Conservation (phyloP, 2,329 filamentous ascomycete genomes). For the Thielaviopsis populi region DNA sequence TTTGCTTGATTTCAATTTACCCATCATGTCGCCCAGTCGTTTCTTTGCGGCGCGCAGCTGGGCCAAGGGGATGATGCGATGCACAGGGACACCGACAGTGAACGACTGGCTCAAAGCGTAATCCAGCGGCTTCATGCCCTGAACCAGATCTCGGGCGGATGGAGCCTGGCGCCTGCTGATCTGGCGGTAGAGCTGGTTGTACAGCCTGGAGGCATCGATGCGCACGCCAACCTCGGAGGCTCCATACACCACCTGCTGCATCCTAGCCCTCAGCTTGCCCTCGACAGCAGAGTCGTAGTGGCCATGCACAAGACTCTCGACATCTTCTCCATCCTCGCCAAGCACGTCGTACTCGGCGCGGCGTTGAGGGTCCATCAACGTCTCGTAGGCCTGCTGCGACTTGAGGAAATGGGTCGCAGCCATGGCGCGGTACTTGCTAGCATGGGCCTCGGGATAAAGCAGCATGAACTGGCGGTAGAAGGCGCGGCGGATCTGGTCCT, state of each 20-base stretch:
- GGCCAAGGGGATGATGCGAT: conserved; percentile 22
- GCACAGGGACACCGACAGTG: conserved; percentile 24
- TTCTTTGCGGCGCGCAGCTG: conserved; percentile 19
- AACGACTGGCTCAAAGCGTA: conserved; percentile 28
- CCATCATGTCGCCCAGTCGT: neutral
- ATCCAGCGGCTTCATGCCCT: conserved; percentile 24
- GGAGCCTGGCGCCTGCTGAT: neutral
- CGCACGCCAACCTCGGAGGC: conserved; percentile 26
- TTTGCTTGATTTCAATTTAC: neutral
- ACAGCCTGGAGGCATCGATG: conserved; percentile 22
- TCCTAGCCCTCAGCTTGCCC: conserved; percentile 13
- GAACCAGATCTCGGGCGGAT: neutral
- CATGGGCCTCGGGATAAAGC: conserved; percentile 31
- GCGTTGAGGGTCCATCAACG: conserved; percentile 30
- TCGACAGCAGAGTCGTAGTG: conserved; percentile 19
- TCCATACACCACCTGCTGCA: conserved; percentile 19
- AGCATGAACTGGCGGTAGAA: conserved; percentile 32
- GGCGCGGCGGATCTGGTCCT: conserved; percentile 28
- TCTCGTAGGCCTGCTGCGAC: conserved; percentile 33
- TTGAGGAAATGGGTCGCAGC: conserved; percentile 29
- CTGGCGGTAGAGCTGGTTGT: conserved; percentile 8
- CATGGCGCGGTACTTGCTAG: conserved; percentile 26
- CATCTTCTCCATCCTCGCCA: conserved; percentile 17
- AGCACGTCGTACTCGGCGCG: conserved; percentile 29
- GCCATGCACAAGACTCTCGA: conserved; percentile 18